Evolutionary conservation across 2,329 filamentous ascomycete species (phyloP), one percentile per base, ranked within the genome.

Genomic region (Colletotrichum falcatum): DNA sequence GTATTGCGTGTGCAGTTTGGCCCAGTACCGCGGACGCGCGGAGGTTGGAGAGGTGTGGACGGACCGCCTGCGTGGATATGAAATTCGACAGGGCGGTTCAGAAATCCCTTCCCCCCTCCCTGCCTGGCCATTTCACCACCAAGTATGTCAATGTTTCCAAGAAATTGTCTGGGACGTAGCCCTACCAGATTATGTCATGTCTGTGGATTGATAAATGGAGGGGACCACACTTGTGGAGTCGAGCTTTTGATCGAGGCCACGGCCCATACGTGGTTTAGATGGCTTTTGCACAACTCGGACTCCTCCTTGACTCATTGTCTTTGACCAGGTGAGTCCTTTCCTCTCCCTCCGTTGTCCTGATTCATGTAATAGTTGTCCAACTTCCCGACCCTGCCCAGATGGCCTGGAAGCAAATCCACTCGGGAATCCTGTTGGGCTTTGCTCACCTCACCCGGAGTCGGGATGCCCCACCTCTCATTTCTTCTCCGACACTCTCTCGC

Each of bases 101-200:
- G 30, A 62, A 53, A 30, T 5, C 30, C 33, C 30, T 12, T 5
- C n/a, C 5, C 6, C 20, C 14, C 33, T 26, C 20, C 20, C 33
- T n/a, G n/a, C 60, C 59, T 42, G 49, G 59, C 33, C 44, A 37
- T 11, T n/a, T n/a, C 9, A 28, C 26, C 48, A 54, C 48, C 60
- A 62, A n/a, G 44, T 20, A 49, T n/a, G 18, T 26, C 60, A 18
- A 44, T 20, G 48, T 30, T 18, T 42, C 26, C 60, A 62, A 53
- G 60, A 26, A 62, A 53, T 53, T 33, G 12, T 62, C 48, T 53
- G 60, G 60, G 60, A 53, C 60, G 60, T 62, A 62, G 60, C 60
- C 60, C 60, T 62, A 62, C 48, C 46, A 42, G 60, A 33, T 62
- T 62, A 62, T 62, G 48, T 62, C 60, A 62, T 49, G 42, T 62